Base-by-base conservation (phyloP, 1,284 basidiomycete genomes). In the Fomitopsis schrenkii region DNA sequence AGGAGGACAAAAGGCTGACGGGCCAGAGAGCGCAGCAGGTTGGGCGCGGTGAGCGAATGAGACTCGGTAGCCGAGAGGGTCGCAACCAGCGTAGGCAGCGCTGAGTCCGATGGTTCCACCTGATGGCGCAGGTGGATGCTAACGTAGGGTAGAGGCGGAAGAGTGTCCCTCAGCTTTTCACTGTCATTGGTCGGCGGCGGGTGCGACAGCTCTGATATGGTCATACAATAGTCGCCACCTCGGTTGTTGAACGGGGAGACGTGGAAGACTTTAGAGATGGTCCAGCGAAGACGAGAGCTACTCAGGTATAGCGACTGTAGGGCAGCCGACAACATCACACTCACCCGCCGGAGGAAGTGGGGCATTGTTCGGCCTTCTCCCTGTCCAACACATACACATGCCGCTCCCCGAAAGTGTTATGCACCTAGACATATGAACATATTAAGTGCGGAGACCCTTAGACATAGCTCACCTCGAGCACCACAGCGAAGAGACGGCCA, bases 161-260 rank as follows among this genome's bases (percentile, higher is more conserved):
- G 45, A 35, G 59, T 1, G 63, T 61, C n/a, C 30, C 46, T 50
- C 36, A 17, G 10, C 30, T 28, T 4, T 45, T 55, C 28, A 68
- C 70, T 61, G 19, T 10, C 28, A 33, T 3, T 15, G 12, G 6
- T 12, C 8, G 46, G 44, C 17, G 83, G 78, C 0, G 82, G 72
- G 64, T 83, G 78, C 2, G 68, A 77, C 15, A 82, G 86, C 40
- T 67, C 71, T 64, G 72, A 80, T 42, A 86, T 66, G 38, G 83
- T 78, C 44, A 86, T 76, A 3, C 71, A 80, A 72, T 93, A 93
- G 72, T 77, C 88, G 0, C 90, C 90, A 19, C 80, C 78, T 3
- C 90, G 80, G 66, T 91, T 87, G 71, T 92, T 93, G 79, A 92
- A 93, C 0, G 91, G 90, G 0, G 89, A 93, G 33, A 93, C 91